These are phyloP conservation scores for Cystoderma amianthinum DNA, from an alignment of 768 basidiomycete genomes.

Conservation along the genomic window DNA sequence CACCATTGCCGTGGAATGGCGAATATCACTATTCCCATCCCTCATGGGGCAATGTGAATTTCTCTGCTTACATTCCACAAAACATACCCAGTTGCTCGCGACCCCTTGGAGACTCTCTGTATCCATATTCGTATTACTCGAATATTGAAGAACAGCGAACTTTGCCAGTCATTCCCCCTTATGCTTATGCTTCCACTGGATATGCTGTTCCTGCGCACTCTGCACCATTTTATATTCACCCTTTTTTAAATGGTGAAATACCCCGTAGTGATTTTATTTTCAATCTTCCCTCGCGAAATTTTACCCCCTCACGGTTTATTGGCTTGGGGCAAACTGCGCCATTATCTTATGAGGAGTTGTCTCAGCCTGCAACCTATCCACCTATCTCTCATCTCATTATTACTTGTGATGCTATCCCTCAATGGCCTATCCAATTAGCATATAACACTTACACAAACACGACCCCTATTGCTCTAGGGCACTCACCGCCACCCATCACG, in stretches of 20 bases:
- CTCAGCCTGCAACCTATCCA: conserved; percentile 50
- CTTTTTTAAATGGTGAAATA: conserved; percentile 45
- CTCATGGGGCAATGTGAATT: no score
- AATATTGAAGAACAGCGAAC: no score
- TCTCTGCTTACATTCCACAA: conserved; percentile 7
- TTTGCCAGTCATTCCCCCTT: conserved; percentile 9
- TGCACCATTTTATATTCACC: conserved; percentile 25
- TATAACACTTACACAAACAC: conserved; percentile 18
- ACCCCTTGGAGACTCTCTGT: no score
- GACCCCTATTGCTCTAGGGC: conserved; percentile 12
- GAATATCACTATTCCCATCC: conserved; percentile 11
- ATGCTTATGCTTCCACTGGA: background rate
- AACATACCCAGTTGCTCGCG: conserved; percentile 22
- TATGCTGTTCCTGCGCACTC: conserved; percentile 7
- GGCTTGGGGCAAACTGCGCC: conserved; percentile 27
- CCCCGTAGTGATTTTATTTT: conserved; percentile 41
- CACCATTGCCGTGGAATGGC: conserved; percentile 11
- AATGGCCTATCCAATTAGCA: conserved; percentile 56
- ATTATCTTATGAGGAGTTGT: conserved; percentile 37
- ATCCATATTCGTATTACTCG: conserved; percentile 31
- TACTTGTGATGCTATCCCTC: conserved; percentile 43
- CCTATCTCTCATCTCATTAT: conserved; percentile 48
- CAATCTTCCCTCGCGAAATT: conserved; percentile 44
- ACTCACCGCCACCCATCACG: conserved; percentile 5
- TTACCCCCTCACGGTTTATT: conserved; percentile 33